Evolutionary conservation across 2,329 filamentous ascomycete species (phyloP), one percentile per base, ranked within the genome.

Genomic region (Didymella segeticola): DNA sequence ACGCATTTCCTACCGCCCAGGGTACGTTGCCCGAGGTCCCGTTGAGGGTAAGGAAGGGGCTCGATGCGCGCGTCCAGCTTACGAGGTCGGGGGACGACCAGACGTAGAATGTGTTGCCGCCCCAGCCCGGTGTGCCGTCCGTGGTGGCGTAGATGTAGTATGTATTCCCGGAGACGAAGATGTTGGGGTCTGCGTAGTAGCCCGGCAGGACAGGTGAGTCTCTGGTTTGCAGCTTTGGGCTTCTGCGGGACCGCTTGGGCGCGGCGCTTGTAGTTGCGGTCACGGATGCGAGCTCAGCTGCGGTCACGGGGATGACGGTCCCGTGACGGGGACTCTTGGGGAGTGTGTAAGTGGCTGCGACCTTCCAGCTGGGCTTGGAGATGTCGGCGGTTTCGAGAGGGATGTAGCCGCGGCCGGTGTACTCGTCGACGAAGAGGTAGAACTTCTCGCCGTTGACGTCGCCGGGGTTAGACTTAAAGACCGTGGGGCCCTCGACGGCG

Each of bases 341-440:
- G 3, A 84, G 68, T 17, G 69, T 77, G 67, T 79, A 83, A 0
- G 69, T 74, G 5, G 60, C 57, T 0, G 81, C 78, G 0, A 83
- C 74, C 30, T 71, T 77, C 82, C 82, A 83, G 6, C 65, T 53
- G 0, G 81, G 81, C 11, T 77, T 79, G 10, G 77, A 71, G 37
- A 84, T 78, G 41, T 84, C 76, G 0, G 63, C 58, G 0, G 82
- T 83, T 68, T 82, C 79, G 0, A 84, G 74, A 0, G 82, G 82
- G 10, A 84, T 79, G 58, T 84, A 84, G 0, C 81, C 81, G 3
- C 81, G 75, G 3, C 75, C 77, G 2, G 64, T 71, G 48, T 82
- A 84, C 58, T 84, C 82, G 38, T 84, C 82, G 0, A 83, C 79
- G 38, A 84, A 83, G 0, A 84, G 77, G 58, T 83, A 84, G 58